phyloP scores from a whole-genome alignment of 2,329 filamentous ascomycete genomes.

The Akanthomyces dipterigenus region DNA sequence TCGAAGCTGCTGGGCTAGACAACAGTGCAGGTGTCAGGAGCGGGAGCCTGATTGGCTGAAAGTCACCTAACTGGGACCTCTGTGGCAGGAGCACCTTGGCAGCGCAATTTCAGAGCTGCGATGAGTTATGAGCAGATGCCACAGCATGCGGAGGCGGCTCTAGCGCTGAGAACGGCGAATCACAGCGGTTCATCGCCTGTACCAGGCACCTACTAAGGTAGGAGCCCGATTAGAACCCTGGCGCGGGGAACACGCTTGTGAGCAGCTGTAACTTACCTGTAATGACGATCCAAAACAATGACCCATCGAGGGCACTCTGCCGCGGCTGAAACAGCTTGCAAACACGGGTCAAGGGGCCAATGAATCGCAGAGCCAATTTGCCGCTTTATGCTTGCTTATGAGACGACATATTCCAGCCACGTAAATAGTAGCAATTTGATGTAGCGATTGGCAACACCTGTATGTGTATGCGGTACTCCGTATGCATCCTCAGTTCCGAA shows the following conservation, averaged over 20 bases:
- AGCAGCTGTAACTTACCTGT: neutral
- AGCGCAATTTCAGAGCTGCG: neutral
- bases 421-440: neutral
- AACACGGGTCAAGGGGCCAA: neutral
- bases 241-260: neutral
- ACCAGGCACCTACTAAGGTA: too few relatives aligned
- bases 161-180: neutral
- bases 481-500: too few relatives aligned
- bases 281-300: neutral
- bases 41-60: neutral
- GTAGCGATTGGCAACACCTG: too few relatives aligned
- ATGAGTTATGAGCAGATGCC: neutral
- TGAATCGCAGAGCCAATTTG: neutral
- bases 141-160: neutral
- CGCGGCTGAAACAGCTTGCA: conserved; percentile 1
- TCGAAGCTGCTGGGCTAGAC: neutral
- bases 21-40: neutral
- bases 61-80: neutral
- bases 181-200: neutral
- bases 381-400: neutral
- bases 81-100: neutral
- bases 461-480: too few relatives aligned
- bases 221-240: neutral
- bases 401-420: neutral
- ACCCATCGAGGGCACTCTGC: neutral